These are phyloP conservation scores for Phytophthora hibernalis DNA, from an alignment of 352 stramenopile species.

Conservation along the genomic window DNA sequence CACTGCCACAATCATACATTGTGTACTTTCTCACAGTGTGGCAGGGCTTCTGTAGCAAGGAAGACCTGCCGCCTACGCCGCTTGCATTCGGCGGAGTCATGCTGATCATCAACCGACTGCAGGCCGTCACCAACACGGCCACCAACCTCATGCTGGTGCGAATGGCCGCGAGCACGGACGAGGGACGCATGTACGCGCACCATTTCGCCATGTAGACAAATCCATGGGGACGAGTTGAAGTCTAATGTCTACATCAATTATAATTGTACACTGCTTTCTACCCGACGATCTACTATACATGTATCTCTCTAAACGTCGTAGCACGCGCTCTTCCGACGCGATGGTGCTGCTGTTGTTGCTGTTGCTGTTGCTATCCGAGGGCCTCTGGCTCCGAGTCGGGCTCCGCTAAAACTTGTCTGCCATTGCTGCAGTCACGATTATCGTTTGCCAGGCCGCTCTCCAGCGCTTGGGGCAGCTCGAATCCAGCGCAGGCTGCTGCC, in stretches of 20 bases:
- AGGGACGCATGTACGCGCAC: constrained; percentile 47
- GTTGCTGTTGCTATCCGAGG: too few species aligned
- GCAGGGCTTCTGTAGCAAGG: constrained; percentile 53
- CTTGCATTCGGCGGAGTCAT: constrained; percentile 51
- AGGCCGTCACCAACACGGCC: constrained; percentile 51
- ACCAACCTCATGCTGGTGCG: constrained; percentile 71
- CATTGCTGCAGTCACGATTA: not conserved
- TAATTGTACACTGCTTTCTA: constrained; percentile 29
- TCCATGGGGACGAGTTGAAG: too few species aligned
- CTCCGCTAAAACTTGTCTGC: constrained; percentile 4
- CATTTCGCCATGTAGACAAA: constrained; percentile 29
- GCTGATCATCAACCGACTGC: constrained; percentile 54
- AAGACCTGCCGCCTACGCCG: constrained; percentile 51
- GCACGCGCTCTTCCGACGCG: constrained; percentile 41
- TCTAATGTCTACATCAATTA: constrained; percentile 4
- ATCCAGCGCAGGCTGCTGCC: constrained; percentile 6
- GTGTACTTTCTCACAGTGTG: constrained; percentile 70
- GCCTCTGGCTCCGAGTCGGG: constrained; percentile 25
- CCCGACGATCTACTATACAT: constrained; percentile 11
- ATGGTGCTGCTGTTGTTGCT: constrained; percentile 4
- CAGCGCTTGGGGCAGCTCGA: constrained; percentile 6
- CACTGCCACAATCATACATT: constrained; percentile 46
- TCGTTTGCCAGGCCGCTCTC: constrained; percentile 10
- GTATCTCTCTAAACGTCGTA: constrained; percentile 44
- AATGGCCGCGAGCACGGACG: constrained; percentile 57